Evolutionary conservation across 306 rosid species (phyloP).

Genomic region (Cotoneaster glaucophyllus): DNA sequence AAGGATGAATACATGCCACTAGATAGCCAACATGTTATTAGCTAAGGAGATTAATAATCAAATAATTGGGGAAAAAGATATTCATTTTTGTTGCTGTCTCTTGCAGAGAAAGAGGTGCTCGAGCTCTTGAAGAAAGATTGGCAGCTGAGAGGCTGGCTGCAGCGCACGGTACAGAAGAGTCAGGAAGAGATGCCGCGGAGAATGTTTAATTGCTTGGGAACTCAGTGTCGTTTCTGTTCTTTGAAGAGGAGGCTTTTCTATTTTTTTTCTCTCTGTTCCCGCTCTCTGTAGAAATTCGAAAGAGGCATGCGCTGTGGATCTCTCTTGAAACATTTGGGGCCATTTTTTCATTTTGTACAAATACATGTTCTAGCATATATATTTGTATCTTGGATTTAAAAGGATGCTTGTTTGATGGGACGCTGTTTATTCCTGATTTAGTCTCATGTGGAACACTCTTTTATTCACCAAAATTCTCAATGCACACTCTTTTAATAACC

Average conservation of each 20-base stretch:
- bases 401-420: neutral
- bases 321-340: neutral
- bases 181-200: slow-evolving; percentile 40
- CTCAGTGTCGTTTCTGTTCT: neutral
- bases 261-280: neutral
- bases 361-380: neutral
- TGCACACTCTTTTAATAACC: neutral
- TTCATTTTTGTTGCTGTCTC: neutral
- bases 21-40: neutral
- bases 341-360: neutral
- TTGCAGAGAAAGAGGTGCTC: slow-evolving; percentile 87
- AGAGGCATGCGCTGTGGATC: neutral
- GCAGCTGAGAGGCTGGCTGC: slow-evolving; percentile 76
- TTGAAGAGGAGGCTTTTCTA: neutral
- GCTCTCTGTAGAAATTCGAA: slow-evolving; percentile 4
- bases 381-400: neutral
- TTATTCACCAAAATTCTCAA: neutral
- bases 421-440: neutral
- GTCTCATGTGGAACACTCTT: neutral
- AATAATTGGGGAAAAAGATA: slow-evolving; percentile 5
- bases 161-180: slow-evolving; percentile 40
- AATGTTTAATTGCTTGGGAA: slow-evolving; percentile 42
- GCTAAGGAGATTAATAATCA: neutral
- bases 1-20: neutral
- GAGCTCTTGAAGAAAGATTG: slow-evolving; percentile 91